Evolutionary conservation across 805 yeast genomes (phyloP), one percentile per base, ranked within the genome.

Genomic region (Allodekkera sacchari): DNA sequence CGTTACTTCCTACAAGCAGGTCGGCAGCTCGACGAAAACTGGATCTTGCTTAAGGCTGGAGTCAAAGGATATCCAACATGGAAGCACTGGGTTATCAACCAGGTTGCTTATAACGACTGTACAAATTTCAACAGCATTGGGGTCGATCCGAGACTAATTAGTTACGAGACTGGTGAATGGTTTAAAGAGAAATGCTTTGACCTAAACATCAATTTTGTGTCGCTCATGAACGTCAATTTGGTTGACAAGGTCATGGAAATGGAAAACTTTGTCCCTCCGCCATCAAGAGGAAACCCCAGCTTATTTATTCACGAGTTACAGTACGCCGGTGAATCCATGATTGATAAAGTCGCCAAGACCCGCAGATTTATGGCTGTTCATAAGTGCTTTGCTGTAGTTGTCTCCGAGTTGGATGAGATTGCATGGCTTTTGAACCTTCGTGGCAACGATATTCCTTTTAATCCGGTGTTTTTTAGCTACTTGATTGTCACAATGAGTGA

Each of bases 1-100:
- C 68, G 98, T 42, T 92, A 92, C 60, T 92, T 85, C 55, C 63
- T 83, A 37, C 98, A 92, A 59, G 97, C 97, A 1, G 74, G 70
- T 15, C 73, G 78, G 36, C 92, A 92, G 58, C 62, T 92, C 34
- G 94, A 84, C 52, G 48, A 57, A 23, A 75, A 76, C 48, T 92
- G 97, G 97, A 56, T 59, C 2, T 58, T 92, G 28, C 64, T 92
- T 37, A 87, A 81, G 50, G 94, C 80, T 52, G 95, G 95, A 4
- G 61, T 66, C 22, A 66, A 70, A n/a, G 82, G 77, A 20, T 70
- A 70, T 23, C 73, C 78, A 10, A 64, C 80, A 6, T 89, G 97
- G 97, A 74, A 74, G 39, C 76, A 77, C 33, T 92, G 85, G 80
- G 71, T 77, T 28, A 61, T 77, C 18, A 68, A 72, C 6, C 68